A percentile compares a stretch with the other conserved stretches of the same genome.
Conservation (phyloP, 108 stramenopile species). For the Aurantiochytrium sp. region DNA sequence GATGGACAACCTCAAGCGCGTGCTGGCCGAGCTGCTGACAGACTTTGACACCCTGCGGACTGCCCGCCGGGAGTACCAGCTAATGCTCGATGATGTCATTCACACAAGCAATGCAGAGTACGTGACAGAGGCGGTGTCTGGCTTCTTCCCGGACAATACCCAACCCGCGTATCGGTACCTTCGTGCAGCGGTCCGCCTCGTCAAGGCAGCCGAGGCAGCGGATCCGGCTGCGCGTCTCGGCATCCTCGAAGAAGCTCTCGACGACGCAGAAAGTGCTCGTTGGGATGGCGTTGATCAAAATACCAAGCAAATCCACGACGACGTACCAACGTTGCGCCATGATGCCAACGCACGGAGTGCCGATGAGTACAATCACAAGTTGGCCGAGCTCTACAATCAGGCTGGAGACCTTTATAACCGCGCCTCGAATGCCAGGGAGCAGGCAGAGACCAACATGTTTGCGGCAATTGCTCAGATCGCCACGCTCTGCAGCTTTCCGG, state of each 20-base stretch:
- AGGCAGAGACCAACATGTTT: background rate
- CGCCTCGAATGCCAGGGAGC: background rate
- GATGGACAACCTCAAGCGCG: background rate
- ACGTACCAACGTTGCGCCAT: background rate
- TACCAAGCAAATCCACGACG: background rate
- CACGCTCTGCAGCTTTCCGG: background rate
- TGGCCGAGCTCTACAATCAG: background rate
- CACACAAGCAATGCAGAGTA: background rate
- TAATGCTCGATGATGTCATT: background rate
- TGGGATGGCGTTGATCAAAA: conserved; percentile 7
- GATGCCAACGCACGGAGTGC: background rate
- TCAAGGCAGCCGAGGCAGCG: background rate
- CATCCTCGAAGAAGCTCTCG: background rate
- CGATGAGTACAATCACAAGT: conserved; percentile 13
- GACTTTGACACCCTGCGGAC: background rate
- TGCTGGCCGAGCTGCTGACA: conserved; percentile 14
- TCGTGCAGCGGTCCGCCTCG: background rate
- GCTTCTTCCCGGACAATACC: background rate
- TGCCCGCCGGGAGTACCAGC: background rate
- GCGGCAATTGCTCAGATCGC: background rate
- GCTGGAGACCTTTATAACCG: background rate
- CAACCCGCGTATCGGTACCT: background rate
- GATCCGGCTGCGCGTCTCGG: background rate
- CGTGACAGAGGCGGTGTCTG: background rate
- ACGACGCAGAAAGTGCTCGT: background rate